Evolutionary conservation across 2,329 filamentous ascomycete species (phyloP).

Genomic region (Cordyceps tenuipes): DNA sequence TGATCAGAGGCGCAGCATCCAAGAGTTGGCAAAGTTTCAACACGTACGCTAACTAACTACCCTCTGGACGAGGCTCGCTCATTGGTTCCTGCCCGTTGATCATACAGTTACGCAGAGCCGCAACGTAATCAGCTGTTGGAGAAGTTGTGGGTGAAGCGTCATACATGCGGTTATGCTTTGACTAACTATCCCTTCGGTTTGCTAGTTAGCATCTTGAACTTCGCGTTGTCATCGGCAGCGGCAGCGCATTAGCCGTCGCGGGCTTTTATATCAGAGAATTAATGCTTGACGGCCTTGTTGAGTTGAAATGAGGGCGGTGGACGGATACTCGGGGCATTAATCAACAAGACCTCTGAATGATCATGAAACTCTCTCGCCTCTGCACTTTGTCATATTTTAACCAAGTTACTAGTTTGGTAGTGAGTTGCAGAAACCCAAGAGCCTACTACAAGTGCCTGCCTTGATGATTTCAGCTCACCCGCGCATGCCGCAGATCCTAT

Average conservation of each 20-base stretch:
- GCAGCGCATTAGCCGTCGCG: not conserved
- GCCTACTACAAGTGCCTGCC: too few species aligned
- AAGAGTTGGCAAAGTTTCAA: not conserved
- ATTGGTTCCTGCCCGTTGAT: not conserved
- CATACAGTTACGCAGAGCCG: not conserved
- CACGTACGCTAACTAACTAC: not conserved
- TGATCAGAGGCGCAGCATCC: not conserved
- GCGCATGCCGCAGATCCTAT: too few species aligned
- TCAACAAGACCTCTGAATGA: too few species aligned
- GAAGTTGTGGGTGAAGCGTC: constrained; percentile 5
- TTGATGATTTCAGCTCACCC: too few species aligned
- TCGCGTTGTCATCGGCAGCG: not conserved
- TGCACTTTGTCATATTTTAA: too few species aligned
- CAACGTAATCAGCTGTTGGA: not conserved
- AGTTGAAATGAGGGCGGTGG: too few species aligned
- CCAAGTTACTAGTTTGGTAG: too few species aligned
- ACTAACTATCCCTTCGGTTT: not conserved
- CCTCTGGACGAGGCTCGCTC: not conserved
- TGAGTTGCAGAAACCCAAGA: too few species aligned
- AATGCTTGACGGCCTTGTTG: too few species aligned
- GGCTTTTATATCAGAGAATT: too few species aligned
- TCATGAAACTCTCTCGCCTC: too few species aligned
- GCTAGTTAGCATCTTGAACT: not conserved
- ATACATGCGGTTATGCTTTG: not conserved
- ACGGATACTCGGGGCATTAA: too few species aligned